Base-by-base conservation (phyloP, 352 stramenopile species). In the Peronospora destructor region DNA sequence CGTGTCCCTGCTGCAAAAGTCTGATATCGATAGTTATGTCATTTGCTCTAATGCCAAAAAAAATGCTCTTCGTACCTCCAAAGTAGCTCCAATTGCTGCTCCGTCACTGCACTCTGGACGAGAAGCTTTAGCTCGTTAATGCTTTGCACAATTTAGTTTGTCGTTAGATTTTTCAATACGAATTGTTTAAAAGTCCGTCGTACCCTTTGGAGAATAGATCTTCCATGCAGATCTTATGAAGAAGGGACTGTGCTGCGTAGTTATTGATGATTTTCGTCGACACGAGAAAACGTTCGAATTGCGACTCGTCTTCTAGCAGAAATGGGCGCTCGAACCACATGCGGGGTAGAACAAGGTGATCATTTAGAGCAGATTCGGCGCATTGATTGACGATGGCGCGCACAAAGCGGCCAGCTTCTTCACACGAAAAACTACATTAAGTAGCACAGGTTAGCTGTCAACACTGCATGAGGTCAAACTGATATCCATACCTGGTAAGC, bases 251-350 rank as follows among this genome's bases (percentile, higher is more conserved):
- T 19, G 79, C 74, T 23, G 74, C 71, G 44, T 74, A 84, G 26
- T 71, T 54, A 32, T 75, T 88, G 14, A 90, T 26, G 34, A 85
- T 64, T 40, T 57, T 53, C 23, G 79, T 90, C 10, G 79, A 88
- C 9, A 74, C 75, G 13, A 90, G 48, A 56, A 90, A 87, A 6
- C 69, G 66, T 50, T 90, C 79, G 17, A 81, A 64, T 56, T 87
- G 79, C 0, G 79, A 90, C 49, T 86, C 76, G 47, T 88, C 76
- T 47, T 88, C 76, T 19, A 88, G 43, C 28, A 90, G 56, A 19
- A 85, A 90, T 19, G 76, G 76, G 6, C 79, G 65, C 35, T 84
- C 71, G 36, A 81, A 90, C 79, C 79, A 90, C 56, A 90, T 64
- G 17, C 66, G 75, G 14, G 79, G 79, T 4, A 90, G 48, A 8